phyloP scores from a whole-genome alignment of 2,329 filamentous ascomycete genomes.

The Macrophomina phaseolina region DNA sequence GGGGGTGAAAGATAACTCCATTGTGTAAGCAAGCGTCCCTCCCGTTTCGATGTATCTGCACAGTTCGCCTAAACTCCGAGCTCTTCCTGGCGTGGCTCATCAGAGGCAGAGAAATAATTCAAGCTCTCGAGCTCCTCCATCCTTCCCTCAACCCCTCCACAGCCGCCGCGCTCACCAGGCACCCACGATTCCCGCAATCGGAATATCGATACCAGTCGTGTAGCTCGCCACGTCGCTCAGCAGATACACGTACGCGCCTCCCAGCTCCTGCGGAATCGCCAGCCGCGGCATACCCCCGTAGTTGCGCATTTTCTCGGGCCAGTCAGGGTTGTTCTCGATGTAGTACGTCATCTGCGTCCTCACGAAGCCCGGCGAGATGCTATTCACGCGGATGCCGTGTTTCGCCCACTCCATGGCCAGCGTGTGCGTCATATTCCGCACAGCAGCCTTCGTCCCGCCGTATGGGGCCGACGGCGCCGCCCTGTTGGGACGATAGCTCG shows the following conservation, averaged over 20 bases:
- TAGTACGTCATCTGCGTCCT: slow-evolving; percentile 55
- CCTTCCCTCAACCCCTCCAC: not conserved
- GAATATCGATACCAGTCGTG: slow-evolving; percentile 57
- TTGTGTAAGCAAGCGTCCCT: not conserved
- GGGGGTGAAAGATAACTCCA: not conserved
- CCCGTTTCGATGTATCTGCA: not conserved
- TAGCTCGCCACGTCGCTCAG: slow-evolving; percentile 55
- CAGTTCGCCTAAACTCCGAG: not conserved
- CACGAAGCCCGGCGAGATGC: slow-evolving; percentile 41
- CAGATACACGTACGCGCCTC: slow-evolving; percentile 57
- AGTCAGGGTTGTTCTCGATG: slow-evolving; percentile 56
- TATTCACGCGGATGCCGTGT: slow-evolving; percentile 43
- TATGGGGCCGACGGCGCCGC: slow-evolving; percentile 59
- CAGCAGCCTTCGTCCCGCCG: slow-evolving; percentile 50
- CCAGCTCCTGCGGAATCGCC: slow-evolving; percentile 58
- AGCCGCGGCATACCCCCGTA: slow-evolving; percentile 61
- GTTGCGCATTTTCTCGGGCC: slow-evolving; percentile 60
- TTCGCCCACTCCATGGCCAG: slow-evolving; percentile 43
- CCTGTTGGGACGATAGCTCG: slow-evolving; percentile 56
- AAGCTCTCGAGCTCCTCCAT: too few species aligned
- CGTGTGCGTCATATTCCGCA: slow-evolving; percentile 51
- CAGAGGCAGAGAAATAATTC: not conserved
- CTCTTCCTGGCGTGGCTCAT: not conserved
- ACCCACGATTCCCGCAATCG: slow-evolving; percentile 56
- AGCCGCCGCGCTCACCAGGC: slow-evolving; percentile 39